phyloP scores from a whole-genome alignment of 495 filamentous ascomycete genomes.

The Penicillium salamii region DNA sequence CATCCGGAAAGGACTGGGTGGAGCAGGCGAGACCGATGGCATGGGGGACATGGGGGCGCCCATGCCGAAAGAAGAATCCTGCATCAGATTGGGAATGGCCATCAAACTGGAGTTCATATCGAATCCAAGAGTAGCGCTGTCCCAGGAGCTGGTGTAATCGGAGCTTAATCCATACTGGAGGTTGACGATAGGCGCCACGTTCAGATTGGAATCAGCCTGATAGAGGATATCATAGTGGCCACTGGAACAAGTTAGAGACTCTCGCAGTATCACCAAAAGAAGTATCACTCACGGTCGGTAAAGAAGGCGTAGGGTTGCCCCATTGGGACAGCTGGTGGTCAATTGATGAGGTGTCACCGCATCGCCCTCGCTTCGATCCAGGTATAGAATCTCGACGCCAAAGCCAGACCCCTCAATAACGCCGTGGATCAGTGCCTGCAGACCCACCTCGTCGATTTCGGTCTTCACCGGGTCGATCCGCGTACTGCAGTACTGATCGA shows the following conservation, averaged over 20 bases:
- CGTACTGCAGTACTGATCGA: constrained; percentile 68
- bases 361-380: constrained; percentile 81
- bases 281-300: constrained; percentile 64
- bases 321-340: constrained; percentile 47
- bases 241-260: constrained; percentile 37
- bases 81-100: constrained; percentile 44
- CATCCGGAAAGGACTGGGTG: constrained; percentile 45
- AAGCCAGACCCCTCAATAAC: constrained; percentile 72
- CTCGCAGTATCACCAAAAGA: no score
- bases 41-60: constrained; percentile 33
- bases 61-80: constrained; percentile 37
- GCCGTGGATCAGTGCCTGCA: constrained; percentile 73
- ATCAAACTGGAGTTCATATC: constrained; percentile 53
- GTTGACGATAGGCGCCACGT: constrained; percentile 47
- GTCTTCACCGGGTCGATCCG: constrained; percentile 70
- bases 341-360: constrained; percentile 77
- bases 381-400: constrained; percentile 82
- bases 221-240: constrained; percentile 97
- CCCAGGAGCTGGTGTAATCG: constrained; percentile 37
- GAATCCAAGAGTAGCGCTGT: constrained; percentile 45
- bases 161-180: constrained; percentile 44
- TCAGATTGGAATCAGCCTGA: constrained; percentile 54
- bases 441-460: constrained; percentile 87
- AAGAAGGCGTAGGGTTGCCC: constrained; percentile 61
- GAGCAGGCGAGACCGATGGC: constrained; percentile 44